These are phyloP conservation scores for Volvox reticuliferus DNA, from an alignment of 139 green algal genomes.

Conservation along the genomic window DNA sequence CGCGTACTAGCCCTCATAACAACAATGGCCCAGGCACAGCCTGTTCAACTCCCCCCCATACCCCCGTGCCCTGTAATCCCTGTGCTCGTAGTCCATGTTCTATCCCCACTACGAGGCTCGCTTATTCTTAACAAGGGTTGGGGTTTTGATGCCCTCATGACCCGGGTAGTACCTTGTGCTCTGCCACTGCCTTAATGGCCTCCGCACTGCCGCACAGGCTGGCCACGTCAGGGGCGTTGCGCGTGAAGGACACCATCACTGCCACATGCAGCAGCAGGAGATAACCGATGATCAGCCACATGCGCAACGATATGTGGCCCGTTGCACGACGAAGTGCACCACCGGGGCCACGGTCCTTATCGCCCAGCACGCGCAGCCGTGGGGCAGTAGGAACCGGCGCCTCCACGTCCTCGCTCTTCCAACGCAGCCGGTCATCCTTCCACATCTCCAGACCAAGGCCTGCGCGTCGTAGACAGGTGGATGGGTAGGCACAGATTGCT, in stretches of 20 bases:
- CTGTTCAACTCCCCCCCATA: too few relatives aligned
- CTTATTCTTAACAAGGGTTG: too few relatives aligned
- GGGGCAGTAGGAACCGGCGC: background rate
- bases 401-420: slow-evolving; percentile 58
- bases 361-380: background rate
- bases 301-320: slow-evolving; percentile 40
- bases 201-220: slow-evolving; percentile 22
- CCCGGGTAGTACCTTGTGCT: slow-evolving; percentile 41
- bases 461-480: background rate
- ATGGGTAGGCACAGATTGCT: too few relatives aligned
- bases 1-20: too few relatives aligned
- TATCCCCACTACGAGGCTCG: too few relatives aligned
- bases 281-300: slow-evolving; percentile 48
- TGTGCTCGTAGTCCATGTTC: too few relatives aligned
- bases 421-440: slow-evolving; percentile 59
- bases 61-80: too few relatives aligned
- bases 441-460: slow-evolving; percentile 59
- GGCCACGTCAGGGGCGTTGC: slow-evolving; percentile 26
- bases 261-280: slow-evolving; percentile 54
- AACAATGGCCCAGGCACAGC: too few relatives aligned
- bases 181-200: slow-evolving; percentile 30
- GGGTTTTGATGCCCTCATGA: background rate
- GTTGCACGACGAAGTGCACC: background rate
- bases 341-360: background rate
- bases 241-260: slow-evolving; percentile 51